These are phyloP conservation scores for Leishmania aethiopica DNA, from an alignment of 208 protist species.

Conservation along the genomic window DNA sequence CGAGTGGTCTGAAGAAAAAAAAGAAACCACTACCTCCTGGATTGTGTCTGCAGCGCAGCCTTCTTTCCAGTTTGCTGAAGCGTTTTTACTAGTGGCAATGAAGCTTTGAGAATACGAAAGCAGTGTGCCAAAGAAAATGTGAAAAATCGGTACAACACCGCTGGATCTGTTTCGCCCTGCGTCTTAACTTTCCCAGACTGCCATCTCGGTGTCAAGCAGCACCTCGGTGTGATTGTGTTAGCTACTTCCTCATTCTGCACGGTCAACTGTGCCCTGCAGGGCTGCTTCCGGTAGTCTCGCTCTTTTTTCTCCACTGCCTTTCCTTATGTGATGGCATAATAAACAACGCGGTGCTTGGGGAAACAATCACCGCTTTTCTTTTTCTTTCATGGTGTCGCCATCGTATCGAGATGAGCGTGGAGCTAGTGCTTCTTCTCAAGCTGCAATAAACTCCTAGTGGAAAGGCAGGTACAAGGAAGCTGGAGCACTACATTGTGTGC, in stretches of 20 bases:
- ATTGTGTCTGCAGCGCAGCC: neutral
- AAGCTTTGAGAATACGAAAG: neutral
- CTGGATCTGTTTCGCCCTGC: neutral
- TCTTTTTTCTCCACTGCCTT: conserved; percentile 1
- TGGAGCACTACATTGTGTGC: neutral
- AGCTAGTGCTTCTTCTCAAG: neutral
- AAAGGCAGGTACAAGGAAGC: neutral
- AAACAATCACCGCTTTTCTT: neutral
- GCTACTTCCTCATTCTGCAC: neutral
- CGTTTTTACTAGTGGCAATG: conserved; percentile 1
- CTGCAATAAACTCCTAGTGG: neutral
- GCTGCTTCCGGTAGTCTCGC: neutral
- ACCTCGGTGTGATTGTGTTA: neutral
- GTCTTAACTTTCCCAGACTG: neutral
- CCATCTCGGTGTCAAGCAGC: neutral
- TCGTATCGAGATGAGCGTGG: neutral
- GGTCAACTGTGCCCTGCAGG: neutral
- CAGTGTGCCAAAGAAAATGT: neutral
- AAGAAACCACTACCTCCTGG: neutral
- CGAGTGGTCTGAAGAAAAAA: neutral
- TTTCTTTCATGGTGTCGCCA: neutral
- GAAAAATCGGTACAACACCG: neutral
- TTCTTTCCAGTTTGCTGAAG: neutral
- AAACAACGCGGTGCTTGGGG: neutral
- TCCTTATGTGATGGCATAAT: neutral